Percentiles rank a stretch among this genome's conserved stretches.
Evolutionary conservation across 2,329 filamentous ascomycete genomes (phyloP).

Genomic region (Trichophyton simii): DNA sequence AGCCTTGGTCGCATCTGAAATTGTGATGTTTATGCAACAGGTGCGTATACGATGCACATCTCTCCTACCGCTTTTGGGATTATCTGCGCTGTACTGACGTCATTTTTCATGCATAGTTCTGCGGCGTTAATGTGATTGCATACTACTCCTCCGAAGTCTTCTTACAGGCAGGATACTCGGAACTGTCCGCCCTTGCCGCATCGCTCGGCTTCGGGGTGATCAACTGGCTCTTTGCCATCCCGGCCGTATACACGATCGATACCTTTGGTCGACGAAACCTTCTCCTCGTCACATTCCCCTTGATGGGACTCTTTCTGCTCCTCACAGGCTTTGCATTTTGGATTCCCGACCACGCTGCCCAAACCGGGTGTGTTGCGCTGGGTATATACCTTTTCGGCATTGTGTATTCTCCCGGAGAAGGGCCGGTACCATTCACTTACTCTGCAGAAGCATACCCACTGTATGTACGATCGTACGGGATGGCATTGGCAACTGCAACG

Average conservation of each 20-base stretch:
- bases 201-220: constrained; percentile 51
- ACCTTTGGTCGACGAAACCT: constrained; percentile 54
- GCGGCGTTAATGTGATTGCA: constrained; percentile 42
- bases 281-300: constrained; percentile 50
- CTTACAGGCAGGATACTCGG: constrained; percentile 39
- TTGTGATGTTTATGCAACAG: constrained; percentile 58
- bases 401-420: constrained; percentile 46
- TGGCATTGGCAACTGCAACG: constrained; percentile 52
- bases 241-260: constrained; percentile 55
- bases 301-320: constrained; percentile 46
- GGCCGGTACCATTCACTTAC: constrained; percentile 54
- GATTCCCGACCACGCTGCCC: constrained; percentile 32
- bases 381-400: constrained; percentile 35
- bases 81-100: neutral
- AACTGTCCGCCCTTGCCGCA: constrained; percentile 41
- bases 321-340: constrained; percentile 43
- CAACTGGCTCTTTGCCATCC: constrained; percentile 53
- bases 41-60: constrained; percentile 20
- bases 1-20: constrained; percentile 47
- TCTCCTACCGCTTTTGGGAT: neutral
- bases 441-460: constrained; percentile 55
- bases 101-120: constrained; percentile 24
- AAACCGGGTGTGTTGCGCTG: constrained; percentile 31
- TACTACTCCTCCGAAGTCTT: constrained; percentile 53
- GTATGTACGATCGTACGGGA: constrained; percentile 49